phyloP scores from a whole-genome alignment of 75 land plant genomes.

The Isoetes taiwanensis region DNA sequence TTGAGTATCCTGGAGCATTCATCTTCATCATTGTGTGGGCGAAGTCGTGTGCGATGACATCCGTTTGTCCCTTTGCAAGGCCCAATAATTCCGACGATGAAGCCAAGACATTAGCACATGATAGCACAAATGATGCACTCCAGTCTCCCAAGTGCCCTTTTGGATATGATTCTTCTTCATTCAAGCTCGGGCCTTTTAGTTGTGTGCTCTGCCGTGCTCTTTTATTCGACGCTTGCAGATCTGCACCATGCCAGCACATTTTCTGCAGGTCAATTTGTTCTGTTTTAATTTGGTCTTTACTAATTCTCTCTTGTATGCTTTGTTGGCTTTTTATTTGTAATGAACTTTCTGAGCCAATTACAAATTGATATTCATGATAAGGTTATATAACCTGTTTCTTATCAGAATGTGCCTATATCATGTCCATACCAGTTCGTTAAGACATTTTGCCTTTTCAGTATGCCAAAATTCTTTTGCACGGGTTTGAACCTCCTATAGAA shows the following conservation, averaged over 20 bases:
- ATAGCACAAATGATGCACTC: not conserved
- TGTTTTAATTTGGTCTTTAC: not conserved
- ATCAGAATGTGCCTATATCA: not conserved
- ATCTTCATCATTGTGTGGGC: too few relatives aligned
- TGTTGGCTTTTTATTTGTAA: not conserved
- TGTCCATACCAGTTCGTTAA: not conserved
- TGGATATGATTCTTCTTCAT: slow-evolving; percentile 81
- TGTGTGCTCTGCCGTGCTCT: slow-evolving; percentile 87
- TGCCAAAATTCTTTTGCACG: too few relatives aligned
- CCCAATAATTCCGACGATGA: slow-evolving; percentile 9
- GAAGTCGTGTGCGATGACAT: slow-evolving; percentile 15
- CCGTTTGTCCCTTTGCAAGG: slow-evolving; percentile 40
- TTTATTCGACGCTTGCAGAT: slow-evolving; percentile 64
- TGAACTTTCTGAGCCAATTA: not conserved
- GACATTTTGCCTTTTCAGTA: too few relatives aligned
- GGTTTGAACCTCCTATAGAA: too few relatives aligned
- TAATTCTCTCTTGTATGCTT: not conserved
- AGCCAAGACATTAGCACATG: not conserved
- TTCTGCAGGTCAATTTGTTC: slow-evolving; percentile 49
- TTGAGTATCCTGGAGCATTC: too few relatives aligned
- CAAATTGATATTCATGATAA: not conserved
- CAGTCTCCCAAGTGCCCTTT: slow-evolving; percentile 60
- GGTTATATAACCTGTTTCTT: not conserved
- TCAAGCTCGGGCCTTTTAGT: slow-evolving; percentile 87
- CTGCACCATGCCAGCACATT: slow-evolving; percentile 75